Percentiles rank a stretch among this genome's conserved stretches.
Evolutionary conservation across 768 basidiomycete genomes (phyloP).

Genomic region (Tephrocybe rancida): DNA sequence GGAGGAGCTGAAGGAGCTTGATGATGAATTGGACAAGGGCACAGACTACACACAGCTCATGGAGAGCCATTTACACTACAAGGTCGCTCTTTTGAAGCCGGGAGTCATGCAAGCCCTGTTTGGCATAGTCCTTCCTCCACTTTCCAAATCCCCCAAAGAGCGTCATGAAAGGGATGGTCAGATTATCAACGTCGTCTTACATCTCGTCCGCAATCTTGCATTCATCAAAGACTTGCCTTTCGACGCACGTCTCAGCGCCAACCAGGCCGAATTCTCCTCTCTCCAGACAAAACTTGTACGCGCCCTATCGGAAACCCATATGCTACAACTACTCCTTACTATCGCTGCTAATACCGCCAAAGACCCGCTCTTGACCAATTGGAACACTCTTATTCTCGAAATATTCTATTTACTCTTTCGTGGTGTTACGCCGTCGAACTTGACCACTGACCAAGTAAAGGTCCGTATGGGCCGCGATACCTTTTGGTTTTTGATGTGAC

Average conservation of each 20-base stretch:
- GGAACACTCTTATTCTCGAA: constrained; percentile 91
- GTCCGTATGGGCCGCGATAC: constrained; percentile 36
- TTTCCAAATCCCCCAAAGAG: constrained; percentile 71
- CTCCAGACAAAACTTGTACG: constrained; percentile 80
- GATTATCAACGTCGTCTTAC: constrained; percentile 84
- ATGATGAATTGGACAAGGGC: constrained; percentile 76
- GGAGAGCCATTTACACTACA: constrained; percentile 86
- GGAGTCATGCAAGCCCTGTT: constrained; percentile 74
- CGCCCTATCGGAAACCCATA: constrained; percentile 69
- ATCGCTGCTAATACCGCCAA: constrained; percentile 77
- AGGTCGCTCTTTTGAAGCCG: constrained; percentile 71
- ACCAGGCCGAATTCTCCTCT: constrained; percentile 76
- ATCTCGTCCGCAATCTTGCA: constrained; percentile 90
- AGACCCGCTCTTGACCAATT: constrained; percentile 80
- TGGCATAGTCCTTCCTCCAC: constrained; percentile 73
- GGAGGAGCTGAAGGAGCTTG: constrained; percentile 91
- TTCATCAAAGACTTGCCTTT: constrained; percentile 88
- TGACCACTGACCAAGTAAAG: constrained; percentile 65
- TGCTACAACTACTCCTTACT: constrained; percentile 79
- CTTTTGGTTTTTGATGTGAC: neutral
- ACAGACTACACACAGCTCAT: constrained; percentile 89
- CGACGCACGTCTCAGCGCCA: constrained; percentile 70
- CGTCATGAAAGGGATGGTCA: constrained; percentile 81
- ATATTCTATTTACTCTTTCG: constrained; percentile 91
- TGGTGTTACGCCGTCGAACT: constrained; percentile 64